These are phyloP conservation scores for Herpetomonas muscarum DNA, from an alignment of 208 protist genomes.

Conservation along the genomic window DNA sequence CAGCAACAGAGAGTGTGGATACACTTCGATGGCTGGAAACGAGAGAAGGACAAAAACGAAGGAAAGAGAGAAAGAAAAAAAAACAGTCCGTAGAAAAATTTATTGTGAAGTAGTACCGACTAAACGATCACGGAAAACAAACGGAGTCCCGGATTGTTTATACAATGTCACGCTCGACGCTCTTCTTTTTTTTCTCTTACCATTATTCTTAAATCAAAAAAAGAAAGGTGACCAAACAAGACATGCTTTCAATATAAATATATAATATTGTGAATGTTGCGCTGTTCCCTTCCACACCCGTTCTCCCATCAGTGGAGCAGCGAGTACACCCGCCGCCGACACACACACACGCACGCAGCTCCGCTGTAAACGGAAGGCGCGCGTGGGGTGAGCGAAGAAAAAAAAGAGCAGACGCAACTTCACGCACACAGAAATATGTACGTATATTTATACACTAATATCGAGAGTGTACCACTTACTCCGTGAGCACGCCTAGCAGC, in stretches of 20 bases:
- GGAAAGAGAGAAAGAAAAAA: slow-evolving; percentile 3
- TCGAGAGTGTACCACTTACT: slow-evolving; percentile 20
- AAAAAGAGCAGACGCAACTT: too few relatives aligned
- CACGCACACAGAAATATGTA: too few relatives aligned
- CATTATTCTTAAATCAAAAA: neutral
- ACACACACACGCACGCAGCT: too few relatives aligned
- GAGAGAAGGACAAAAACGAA: neutral
- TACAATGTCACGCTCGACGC: neutral
- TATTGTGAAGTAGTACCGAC: neutral
- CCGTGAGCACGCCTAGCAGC: slow-evolving; percentile 81
- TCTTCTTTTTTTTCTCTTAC: slow-evolving; percentile 1
- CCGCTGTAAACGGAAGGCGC: too few relatives aligned
- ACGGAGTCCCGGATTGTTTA: too few relatives aligned
- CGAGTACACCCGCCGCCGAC: too few relatives aligned
- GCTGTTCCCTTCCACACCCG: neutral
- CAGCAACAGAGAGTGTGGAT: too few relatives aligned
- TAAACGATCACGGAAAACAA: slow-evolving; percentile 9
- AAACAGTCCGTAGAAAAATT: slow-evolving; percentile 12
- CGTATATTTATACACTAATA: neutral
- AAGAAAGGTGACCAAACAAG: too few relatives aligned
- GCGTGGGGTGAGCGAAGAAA: too few relatives aligned
- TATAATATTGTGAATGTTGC: neutral
- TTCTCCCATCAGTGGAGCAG: too few relatives aligned
- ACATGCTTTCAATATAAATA: neutral
- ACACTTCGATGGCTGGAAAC: neutral